These are phyloP conservation scores for Smallanthus sonchifolius DNA, from an alignment of 129 eudicot species.

Conservation along the genomic window DNA sequence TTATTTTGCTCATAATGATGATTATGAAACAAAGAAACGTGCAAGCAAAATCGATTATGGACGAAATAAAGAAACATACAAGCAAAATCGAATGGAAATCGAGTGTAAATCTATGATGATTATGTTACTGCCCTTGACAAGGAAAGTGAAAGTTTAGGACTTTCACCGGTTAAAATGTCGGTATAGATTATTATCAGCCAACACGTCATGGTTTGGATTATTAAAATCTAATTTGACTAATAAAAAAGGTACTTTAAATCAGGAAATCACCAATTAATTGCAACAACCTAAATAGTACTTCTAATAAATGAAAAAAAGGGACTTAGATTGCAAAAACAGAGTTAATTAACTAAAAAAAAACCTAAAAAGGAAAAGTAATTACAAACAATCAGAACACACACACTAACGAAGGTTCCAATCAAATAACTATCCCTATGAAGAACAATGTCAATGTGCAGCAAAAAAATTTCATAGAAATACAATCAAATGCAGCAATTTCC, in stretches of 20 bases:
- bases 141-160: too few species aligned
- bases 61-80: too few species aligned
- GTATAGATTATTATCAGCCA: too few species aligned
- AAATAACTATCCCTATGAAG: not conserved
- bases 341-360: not conserved
- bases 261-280: not conserved
- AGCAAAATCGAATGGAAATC: too few species aligned
- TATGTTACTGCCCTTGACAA: too few species aligned
- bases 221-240: too few species aligned
- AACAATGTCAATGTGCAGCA: constrained; percentile 15
- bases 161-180: too few species aligned
- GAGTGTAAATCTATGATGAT: too few species aligned
- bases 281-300: not conserved
- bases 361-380: not conserved
- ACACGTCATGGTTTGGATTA: too few species aligned
- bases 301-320: not conserved
- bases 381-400: not conserved
- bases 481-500: not conserved
- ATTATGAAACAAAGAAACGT: too few species aligned
- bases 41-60: too few species aligned
- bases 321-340: not conserved
- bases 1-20: too few species aligned
- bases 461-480: constrained; percentile 8
- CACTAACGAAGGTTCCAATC: not conserved
- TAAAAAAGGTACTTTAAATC: not conserved